phyloP scores from a whole-genome alignment of 2,329 filamentous ascomycete genomes.

The Lachnellula willkommii region DNA sequence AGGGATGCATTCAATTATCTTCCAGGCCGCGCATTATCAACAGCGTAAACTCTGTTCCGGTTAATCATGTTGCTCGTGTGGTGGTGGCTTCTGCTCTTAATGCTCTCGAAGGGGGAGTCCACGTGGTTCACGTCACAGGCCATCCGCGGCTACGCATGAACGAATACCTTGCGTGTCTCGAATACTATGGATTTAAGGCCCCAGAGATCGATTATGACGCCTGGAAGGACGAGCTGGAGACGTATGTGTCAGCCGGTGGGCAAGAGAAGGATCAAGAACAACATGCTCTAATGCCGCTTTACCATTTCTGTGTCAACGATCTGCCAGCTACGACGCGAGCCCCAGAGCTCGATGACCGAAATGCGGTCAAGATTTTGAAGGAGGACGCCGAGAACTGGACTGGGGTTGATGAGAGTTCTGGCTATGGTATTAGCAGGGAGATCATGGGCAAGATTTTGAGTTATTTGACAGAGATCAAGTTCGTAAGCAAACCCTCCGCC shows the following conservation, averaged over 20 bases:
- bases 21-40: slow-evolving; percentile 73
- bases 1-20: slow-evolving; percentile 78
- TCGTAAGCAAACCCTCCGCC: slow-evolving; percentile 7
- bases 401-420: slow-evolving; percentile 17
- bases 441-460: slow-evolving; percentile 16
- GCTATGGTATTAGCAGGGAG: slow-evolving; percentile 17
- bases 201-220: slow-evolving; percentile 60
- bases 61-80: slow-evolving; percentile 75
- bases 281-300: slow-evolving; percentile 64
- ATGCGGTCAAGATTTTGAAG: slow-evolving; percentile 59
- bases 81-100: slow-evolving; percentile 66
- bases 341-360: slow-evolving; percentile 61
- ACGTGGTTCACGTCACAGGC: slow-evolving; percentile 71
- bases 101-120: slow-evolving; percentile 17
- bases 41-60: slow-evolving; percentile 84
- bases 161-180: slow-evolving; percentile 64
- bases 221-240: slow-evolving; percentile 64
- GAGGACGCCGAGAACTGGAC: slow-evolving; percentile 43
- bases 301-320: slow-evolving; percentile 63
- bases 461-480: slow-evolving; percentile 18
- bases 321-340: slow-evolving; percentile 61
- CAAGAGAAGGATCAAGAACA: slow-evolving; percentile 45
- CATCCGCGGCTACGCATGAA: slow-evolving; percentile 74
- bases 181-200: slow-evolving; percentile 66
- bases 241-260: slow-evolving; percentile 46